phyloP scores from a whole-genome alignment of 192 early-diverging fungal species.

The Cladochytrium replicatum region DNA sequence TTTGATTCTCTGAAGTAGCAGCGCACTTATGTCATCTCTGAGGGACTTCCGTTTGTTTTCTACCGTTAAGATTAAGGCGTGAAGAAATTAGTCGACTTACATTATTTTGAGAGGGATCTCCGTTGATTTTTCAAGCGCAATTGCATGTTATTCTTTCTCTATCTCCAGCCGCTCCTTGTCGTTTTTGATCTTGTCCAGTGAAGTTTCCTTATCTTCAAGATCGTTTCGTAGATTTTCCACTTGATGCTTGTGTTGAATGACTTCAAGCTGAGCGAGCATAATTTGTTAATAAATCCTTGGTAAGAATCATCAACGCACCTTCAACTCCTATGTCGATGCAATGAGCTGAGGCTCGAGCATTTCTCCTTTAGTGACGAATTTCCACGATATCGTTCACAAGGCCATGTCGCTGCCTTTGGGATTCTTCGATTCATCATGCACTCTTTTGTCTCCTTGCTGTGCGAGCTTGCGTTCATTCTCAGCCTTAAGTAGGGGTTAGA shows the following conservation, averaged over 20 bases:
- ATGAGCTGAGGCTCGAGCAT: conserved; percentile 58
- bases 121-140: conserved; percentile 35
- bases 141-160: conserved; percentile 46
- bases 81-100: conserved; percentile 19
- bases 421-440: conserved; percentile 46
- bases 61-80: conserved; percentile 11
- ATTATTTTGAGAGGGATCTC: conserved; percentile 55
- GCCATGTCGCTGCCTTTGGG: conserved; percentile 21
- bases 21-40: conserved; percentile 40
- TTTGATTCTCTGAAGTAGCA: conserved; percentile 48
- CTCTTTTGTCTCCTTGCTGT: conserved; percentile 34
- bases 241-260: conserved; percentile 48
- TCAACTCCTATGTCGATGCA: conserved; percentile 49
- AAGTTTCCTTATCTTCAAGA: conserved; percentile 51
- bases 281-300: no score
- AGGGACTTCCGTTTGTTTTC: conserved; percentile 51
- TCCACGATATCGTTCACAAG: conserved; percentile 49
- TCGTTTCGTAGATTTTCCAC: conserved; percentile 56
- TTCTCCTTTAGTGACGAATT: conserved; percentile 49
- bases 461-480: conserved; percentile 51
- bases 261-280: conserved; percentile 36
- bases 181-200: conserved; percentile 35
- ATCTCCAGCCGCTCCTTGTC: conserved; percentile 48
- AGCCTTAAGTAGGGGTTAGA: no score
- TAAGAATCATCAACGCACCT: conserved; percentile 22